Base-by-base conservation (phyloP, 139 green algal species). In the Astrephomene gubernaculifera region DNA sequence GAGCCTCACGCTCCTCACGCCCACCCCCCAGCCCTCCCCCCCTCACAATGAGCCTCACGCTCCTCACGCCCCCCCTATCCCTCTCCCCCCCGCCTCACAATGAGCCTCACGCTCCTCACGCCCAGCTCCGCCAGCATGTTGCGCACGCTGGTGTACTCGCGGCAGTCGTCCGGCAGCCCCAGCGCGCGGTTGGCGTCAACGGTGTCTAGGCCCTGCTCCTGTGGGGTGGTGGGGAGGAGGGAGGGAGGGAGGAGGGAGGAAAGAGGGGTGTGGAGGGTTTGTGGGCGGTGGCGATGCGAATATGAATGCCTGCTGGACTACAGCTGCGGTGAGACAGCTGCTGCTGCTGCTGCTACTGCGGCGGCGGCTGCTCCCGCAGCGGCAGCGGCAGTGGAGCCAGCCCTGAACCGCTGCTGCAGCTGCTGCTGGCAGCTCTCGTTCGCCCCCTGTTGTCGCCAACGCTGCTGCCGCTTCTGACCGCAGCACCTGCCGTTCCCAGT, bases 111-210 rank as follows among this genome's bases (percentile, higher is more conserved):
- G 88, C 90, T 96, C 45, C 91, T 89, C 17, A 99, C 70, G 70
- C 86, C 82, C 71, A 99, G 76, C 64, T 98, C 94, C 2, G 53
- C n/a, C 24, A 99, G 92, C 76, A 99, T 99, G 90, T 97, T 96
- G 31, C 81, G 86, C 41, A 99, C 96, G 9, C 92, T 93, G 4
- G 91, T 95, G 92, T 99, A 99, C 88, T 99, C 96, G 3, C 96
- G 85, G 86, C 94, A 96, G 87, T 99, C 96, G 79, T 98, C 96
- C 24, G 96, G 96, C 49, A 98, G 90, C 1, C 96, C 96, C 38
- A 99, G 91, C 9, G 94, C 94, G 2, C 96, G 79, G 90, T 99
- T 99, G 60, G 96, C 96, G 86, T 99, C 96, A 31, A 99, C 96
- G 0, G 96, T 99, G 90, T 99, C 96, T 29, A 97, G 76, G 8